A percentile compares a stretch with the other conserved stretches of the same genome.
These are phyloP conservation scores for Aspergillus avenaceus DNA, from an alignment of 495 filamentous ascomycete species.

Conservation along the genomic window DNA sequence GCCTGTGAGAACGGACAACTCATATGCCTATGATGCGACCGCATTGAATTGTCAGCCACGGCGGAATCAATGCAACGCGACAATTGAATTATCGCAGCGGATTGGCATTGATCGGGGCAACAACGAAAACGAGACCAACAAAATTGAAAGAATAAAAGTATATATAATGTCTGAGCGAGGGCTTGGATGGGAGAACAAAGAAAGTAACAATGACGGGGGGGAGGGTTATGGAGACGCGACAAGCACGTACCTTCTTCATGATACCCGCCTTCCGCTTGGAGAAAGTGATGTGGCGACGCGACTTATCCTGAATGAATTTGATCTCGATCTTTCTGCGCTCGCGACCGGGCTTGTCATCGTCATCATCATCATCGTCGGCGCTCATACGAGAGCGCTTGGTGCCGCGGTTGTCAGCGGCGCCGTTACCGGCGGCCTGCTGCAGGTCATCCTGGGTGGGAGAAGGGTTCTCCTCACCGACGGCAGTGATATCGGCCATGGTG, in stretches of 20 bases:
- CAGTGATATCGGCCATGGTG: constrained; percentile 43
- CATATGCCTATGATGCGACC: constrained; percentile 71
- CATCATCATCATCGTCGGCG: constrained; percentile 95
- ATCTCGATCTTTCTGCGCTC: constrained; percentile 99
- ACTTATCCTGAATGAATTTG: constrained; percentile 99
- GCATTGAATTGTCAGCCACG: constrained; percentile 14
- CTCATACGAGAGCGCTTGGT: constrained; percentile 84
- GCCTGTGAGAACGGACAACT: constrained; percentile 94
- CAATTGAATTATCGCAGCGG: neutral
- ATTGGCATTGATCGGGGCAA: constrained; percentile 11
- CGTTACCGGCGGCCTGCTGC: constrained; percentile 46
- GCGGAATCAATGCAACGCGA: neutral
- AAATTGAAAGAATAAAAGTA: too few relatives aligned
- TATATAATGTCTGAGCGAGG: constrained; percentile 2
- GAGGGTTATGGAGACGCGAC: constrained; percentile 23
- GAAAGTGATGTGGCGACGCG: constrained; percentile 98
- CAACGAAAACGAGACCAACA: neutral
- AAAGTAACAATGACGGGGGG: constrained; percentile 8
- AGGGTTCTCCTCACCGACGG: constrained; percentile 45
- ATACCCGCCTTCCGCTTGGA: constrained; percentile 99
- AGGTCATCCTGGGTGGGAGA: constrained; percentile 50
- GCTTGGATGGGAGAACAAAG: neutral
- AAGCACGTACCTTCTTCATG: constrained; percentile 94
- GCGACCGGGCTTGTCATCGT: constrained; percentile 96
- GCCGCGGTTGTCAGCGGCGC: constrained; percentile 67